Evolutionary conservation across 2,329 filamentous ascomycete species (phyloP).

Genomic region (Verticillium isaacii): DNA sequence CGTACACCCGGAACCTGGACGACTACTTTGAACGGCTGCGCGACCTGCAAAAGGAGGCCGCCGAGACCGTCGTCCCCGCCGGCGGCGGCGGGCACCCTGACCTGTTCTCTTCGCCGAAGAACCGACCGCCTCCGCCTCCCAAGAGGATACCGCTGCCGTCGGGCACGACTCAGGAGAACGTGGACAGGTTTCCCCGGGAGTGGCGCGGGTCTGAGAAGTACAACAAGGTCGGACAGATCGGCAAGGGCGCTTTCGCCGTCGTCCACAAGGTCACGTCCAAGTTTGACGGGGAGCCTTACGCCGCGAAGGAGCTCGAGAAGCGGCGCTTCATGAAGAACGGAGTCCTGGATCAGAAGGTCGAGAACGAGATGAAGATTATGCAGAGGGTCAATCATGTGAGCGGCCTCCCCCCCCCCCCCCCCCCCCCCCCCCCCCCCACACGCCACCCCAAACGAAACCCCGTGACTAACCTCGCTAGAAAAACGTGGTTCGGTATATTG

Average conservation of each 20-base stretch:
- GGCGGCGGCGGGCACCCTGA: constrained; percentile 36
- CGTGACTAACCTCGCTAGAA: constrained; percentile 40
- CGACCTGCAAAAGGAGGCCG: constrained; percentile 23
- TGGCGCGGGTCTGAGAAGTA: constrained; percentile 85
- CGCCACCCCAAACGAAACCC: constrained; percentile 1
- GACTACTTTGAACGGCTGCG: constrained; percentile 51
- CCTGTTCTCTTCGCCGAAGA: constrained; percentile 18
- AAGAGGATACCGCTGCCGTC: constrained; percentile 12
- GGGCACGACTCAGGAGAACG: constrained; percentile 23
- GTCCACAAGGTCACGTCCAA: constrained; percentile 89
- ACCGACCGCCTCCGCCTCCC: constrained; percentile 7
- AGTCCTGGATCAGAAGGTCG: constrained; percentile 81
- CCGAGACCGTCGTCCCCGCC: constrained; percentile 42
- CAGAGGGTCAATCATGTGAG: constrained; percentile 75
- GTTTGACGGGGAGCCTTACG: constrained; percentile 76
- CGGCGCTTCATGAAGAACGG: constrained; percentile 90
- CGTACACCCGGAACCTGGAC: constrained; percentile 66
- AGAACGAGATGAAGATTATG: constrained; percentile 98
- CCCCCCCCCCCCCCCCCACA: too few relatives aligned
- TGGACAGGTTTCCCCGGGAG: constrained; percentile 45
- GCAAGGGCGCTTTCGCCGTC: constrained; percentile 90
- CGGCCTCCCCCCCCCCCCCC: too few relatives aligned
- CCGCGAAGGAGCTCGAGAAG: constrained; percentile 94
- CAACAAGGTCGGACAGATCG: constrained; percentile 76
- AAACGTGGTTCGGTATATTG: constrained; percentile 88